These are phyloP conservation scores for Claviceps citrina DNA, from an alignment of 2,329 filamentous ascomycete genomes.

Conservation along the genomic window DNA sequence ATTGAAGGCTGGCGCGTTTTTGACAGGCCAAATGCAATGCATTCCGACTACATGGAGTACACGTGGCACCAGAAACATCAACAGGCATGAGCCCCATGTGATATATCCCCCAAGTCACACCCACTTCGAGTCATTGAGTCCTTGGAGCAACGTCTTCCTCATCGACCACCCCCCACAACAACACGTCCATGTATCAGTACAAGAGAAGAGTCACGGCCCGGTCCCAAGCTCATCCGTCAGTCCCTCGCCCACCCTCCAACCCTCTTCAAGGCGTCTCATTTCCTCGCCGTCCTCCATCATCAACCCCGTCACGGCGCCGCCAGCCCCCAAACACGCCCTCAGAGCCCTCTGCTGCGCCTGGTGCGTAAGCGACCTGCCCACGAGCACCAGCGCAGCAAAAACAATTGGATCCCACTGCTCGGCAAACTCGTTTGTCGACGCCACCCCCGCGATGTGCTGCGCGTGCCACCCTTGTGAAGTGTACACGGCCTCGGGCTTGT, in stretches of 20 bases:
- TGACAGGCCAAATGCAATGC: too few relatives aligned
- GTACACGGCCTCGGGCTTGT: neutral
- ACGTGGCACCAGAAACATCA: too few relatives aligned
- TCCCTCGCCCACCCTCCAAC: conserved; percentile 2
- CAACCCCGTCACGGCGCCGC: conserved; percentile 7
- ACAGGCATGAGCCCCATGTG: too few relatives aligned
- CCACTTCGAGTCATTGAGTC: too few relatives aligned
- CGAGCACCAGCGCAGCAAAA: conserved; percentile 12
- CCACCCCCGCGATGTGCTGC: conserved; percentile 16
- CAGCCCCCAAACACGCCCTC: conserved; percentile 7
- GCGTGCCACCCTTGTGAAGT: conserved; percentile 15
- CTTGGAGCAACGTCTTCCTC: too few relatives aligned
- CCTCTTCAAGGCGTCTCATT: conserved; percentile 3
- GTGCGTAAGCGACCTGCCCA: conserved; percentile 14
- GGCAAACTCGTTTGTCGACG: conserved; percentile 14
- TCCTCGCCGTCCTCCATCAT: conserved; percentile 7
- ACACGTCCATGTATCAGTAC: too few relatives aligned
- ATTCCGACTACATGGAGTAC: too few relatives aligned
- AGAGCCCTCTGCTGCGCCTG: conserved; percentile 13
- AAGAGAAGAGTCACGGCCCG: too few relatives aligned
- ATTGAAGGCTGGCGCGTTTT: too few relatives aligned
- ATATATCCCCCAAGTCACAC: too few relatives aligned
- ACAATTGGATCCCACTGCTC: conserved; percentile 20
- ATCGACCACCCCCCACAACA: too few relatives aligned
- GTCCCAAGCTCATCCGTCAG: too few relatives aligned